Conservation (phyloP, 179 eudicot species). For the Vitellaria paradoxa region DNA sequence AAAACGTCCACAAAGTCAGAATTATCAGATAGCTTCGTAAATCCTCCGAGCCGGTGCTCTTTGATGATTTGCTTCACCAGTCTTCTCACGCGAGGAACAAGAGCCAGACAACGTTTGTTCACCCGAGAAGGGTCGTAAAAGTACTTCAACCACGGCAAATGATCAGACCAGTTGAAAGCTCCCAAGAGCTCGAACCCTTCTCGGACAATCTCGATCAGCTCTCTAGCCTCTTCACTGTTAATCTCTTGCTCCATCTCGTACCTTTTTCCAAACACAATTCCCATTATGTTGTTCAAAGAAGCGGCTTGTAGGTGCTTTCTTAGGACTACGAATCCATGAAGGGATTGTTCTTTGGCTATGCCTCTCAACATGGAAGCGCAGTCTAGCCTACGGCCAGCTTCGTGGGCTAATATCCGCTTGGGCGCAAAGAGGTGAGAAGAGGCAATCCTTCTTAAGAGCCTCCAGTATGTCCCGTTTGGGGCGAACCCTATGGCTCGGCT, state of each 20-base stretch:
- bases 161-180: constrained; percentile 61
- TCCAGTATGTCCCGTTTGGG: constrained; percentile 55
- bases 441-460: constrained; percentile 51
- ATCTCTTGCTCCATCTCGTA: constrained; percentile 22
- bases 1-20: constrained; percentile 49
- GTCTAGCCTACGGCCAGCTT: constrained; percentile 33
- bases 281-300: constrained; percentile 54
- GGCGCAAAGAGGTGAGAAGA: constrained; percentile 56
- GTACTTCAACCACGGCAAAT: constrained; percentile 49
- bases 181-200: constrained; percentile 71
- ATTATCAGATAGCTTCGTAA: background rate
- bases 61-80: constrained; percentile 37
- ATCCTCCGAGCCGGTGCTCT: constrained; percentile 25
- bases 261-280: constrained; percentile 46
- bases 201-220: constrained; percentile 43
- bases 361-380: constrained; percentile 37
- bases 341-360: constrained; percentile 32
- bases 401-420: constrained; percentile 44
- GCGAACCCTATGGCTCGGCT: constrained; percentile 72
- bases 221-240: constrained; percentile 25
- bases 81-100: constrained; percentile 46
- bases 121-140: constrained; percentile 45
- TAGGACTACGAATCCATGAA: constrained; percentile 29
- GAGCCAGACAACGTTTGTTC: constrained; percentile 33
- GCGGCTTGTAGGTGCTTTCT: constrained; percentile 55